A percentile compares a stretch with the other conserved stretches of the same genome.
Evolutionary conservation across 2,329 filamentous ascomycete genomes (phyloP).

Genomic region (Furcasterigmium sp.): DNA sequence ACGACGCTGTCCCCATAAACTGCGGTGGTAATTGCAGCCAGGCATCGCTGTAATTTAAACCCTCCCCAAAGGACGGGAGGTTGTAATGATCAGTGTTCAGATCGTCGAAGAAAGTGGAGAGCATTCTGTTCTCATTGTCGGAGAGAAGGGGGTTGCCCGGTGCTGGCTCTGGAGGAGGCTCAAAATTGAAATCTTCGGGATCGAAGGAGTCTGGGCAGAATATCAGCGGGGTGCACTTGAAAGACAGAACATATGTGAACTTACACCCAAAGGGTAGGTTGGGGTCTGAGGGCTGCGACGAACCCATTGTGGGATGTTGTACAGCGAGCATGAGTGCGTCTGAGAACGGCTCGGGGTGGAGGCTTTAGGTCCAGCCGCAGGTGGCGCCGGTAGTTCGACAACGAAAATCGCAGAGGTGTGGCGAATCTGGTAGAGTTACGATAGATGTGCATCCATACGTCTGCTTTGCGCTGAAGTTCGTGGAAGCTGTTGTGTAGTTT

Average conservation of each 20-base stretch:
- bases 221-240: background rate
- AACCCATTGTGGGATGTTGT: slow-evolving; percentile 54
- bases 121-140: slow-evolving; percentile 53
- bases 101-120: slow-evolving; percentile 53
- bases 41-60: slow-evolving; percentile 41
- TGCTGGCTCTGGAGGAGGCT: slow-evolving; percentile 55
- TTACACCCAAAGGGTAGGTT: slow-evolving; percentile 64
- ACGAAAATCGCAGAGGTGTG: background rate
- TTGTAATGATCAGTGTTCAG: slow-evolving; percentile 46
- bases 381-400: background rate
- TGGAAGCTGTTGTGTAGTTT: too few species aligned
- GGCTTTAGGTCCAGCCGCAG: background rate
- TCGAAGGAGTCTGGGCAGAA: slow-evolving; percentile 36
- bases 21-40: slow-evolving; percentile 58
- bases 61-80: slow-evolving; percentile 44
- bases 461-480: too few species aligned
- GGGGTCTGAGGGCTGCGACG: slow-evolving; percentile 49
- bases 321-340: slow-evolving; percentile 52
- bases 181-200: slow-evolving; percentile 38
- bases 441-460: background rate
- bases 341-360: slow-evolving; percentile 9
- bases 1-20: slow-evolving; percentile 62
- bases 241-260: too few species aligned
- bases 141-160: slow-evolving; percentile 61
- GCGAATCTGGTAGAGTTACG: background rate